A percentile compares a stretch with the other conserved stretches of the same genome.
Evolutionary conservation across 2,329 filamentous ascomycete species (phyloP).

Genomic region (Daldinia eschscholtzii): DNA sequence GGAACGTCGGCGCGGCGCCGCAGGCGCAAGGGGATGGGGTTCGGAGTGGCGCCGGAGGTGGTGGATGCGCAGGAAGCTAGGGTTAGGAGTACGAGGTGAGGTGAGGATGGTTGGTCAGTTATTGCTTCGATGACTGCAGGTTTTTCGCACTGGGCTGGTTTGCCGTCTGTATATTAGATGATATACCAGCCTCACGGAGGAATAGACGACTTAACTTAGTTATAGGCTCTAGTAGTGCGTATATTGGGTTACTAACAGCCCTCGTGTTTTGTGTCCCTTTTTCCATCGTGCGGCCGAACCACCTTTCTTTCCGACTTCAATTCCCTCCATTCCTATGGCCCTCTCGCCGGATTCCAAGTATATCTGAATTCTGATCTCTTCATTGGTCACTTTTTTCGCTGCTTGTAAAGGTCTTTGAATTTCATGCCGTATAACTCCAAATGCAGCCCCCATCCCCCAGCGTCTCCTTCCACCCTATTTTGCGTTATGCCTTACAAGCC

Average conservation of each 20-base stretch:
- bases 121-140: too few relatives aligned
- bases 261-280: not conserved
- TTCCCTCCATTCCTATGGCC: too few relatives aligned
- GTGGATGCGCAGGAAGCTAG: slow-evolving; percentile 60
- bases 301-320: too few relatives aligned
- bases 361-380: too few relatives aligned
- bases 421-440: slow-evolving; percentile 22
- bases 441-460: slow-evolving; percentile 3
- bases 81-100: slow-evolving; percentile 51
- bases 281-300: not conserved
- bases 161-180: not conserved
- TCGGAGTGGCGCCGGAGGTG: slow-evolving; percentile 61
- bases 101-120: not conserved
- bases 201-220: not conserved
- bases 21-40: slow-evolving; percentile 69
- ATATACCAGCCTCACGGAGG: not conserved
- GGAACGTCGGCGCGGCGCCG: slow-evolving; percentile 75
- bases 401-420: too few relatives aligned
- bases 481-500: slow-evolving; percentile 40
- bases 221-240: not conserved
- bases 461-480: slow-evolving; percentile 29
- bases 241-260: not conserved
- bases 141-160: not conserved
- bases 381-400: too few relatives aligned
- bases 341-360: too few relatives aligned